phyloP scores from a whole-genome alignment of 1,284 basidiomycete genomes.

The Phellopilus nigrolimitatus region DNA sequence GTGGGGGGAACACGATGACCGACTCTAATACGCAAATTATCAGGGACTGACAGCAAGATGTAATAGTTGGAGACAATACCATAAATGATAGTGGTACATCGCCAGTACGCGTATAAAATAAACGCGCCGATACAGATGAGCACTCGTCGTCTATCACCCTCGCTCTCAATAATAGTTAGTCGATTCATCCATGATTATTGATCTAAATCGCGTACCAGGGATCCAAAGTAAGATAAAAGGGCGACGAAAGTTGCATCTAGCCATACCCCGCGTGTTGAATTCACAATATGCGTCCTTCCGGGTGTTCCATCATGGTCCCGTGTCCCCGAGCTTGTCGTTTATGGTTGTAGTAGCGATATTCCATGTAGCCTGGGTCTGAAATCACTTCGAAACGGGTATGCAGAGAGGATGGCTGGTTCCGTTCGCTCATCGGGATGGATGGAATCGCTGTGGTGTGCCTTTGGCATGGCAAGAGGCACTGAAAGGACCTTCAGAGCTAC shows the following conservation, averaged over 20 bases:
- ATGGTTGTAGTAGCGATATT: constrained; percentile 14
- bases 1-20: constrained; percentile 54
- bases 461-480: neutral
- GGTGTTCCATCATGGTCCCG: too few species aligned
- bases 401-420: neutral
- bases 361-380: constrained; percentile 1
- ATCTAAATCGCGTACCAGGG: neutral
- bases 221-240: constrained; percentile 2
- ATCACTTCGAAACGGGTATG: constrained; percentile 7
- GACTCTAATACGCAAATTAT: constrained; percentile 47
- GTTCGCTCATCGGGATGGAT: neutral
- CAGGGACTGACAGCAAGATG: neutral
- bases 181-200: neutral
- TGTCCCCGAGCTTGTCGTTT: neutral
- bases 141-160: neutral
- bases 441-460: neutral
- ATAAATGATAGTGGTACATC: constrained; percentile 9
- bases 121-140: neutral
- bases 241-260: constrained; percentile 1
- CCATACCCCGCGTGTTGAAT: neutral
- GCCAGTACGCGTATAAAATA: constrained; percentile 16
- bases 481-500: too few species aligned
- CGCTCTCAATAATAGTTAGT: constrained; percentile 1
- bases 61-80: constrained; percentile 6
- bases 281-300: too few species aligned